These are phyloP conservation scores for Margaritispora aquatica DNA, from an alignment of 495 filamentous ascomycete genomes.

Conservation along the genomic window DNA sequence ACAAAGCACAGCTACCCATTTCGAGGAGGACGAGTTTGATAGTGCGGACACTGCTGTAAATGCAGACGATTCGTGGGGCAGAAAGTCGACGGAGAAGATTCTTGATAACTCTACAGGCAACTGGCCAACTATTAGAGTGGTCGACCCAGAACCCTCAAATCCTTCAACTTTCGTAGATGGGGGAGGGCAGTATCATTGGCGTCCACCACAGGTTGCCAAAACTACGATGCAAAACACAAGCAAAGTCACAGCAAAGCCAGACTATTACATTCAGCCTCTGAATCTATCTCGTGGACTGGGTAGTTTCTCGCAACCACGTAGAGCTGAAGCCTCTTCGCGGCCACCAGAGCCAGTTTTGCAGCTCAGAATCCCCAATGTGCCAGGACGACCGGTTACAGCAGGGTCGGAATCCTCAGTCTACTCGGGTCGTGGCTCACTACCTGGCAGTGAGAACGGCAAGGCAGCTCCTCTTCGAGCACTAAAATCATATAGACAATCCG, in stretches of 20 bases:
- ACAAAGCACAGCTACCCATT: slow-evolving; percentile 21
- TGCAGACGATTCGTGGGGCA: slow-evolving; percentile 9
- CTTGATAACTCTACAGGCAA: slow-evolving; percentile 5
- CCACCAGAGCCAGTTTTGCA: slow-evolving; percentile 5
- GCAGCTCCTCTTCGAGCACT: not conserved
- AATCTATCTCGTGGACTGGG: slow-evolving; percentile 6
- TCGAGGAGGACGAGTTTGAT: slow-evolving; percentile 19
- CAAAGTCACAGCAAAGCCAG: not conserved
- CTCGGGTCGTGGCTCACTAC: slow-evolving; percentile 1
- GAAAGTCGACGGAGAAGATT: slow-evolving; percentile 7
- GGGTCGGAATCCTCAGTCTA: slow-evolving; percentile 16
- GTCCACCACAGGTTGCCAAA: not conserved
- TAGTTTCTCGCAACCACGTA: slow-evolving; percentile 20
- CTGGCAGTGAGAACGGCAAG: not conserved
- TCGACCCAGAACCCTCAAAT: not conserved
- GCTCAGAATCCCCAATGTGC: slow-evolving; percentile 2
- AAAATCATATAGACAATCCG: slow-evolving; percentile 17
- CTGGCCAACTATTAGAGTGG: slow-evolving; percentile 6
- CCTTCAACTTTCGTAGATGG: not conserved
- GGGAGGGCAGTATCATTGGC: slow-evolving; percentile 1
- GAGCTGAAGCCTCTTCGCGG: slow-evolving; percentile 4
- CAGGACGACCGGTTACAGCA: slow-evolving; percentile 2
- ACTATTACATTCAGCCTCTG: slow-evolving; percentile 3
- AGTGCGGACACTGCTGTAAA: slow-evolving; percentile 11
- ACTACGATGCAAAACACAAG: not conserved